Base-by-base conservation (phyloP, 1,284 basidiomycete species). In the Rhodotorula sp. region DNA sequence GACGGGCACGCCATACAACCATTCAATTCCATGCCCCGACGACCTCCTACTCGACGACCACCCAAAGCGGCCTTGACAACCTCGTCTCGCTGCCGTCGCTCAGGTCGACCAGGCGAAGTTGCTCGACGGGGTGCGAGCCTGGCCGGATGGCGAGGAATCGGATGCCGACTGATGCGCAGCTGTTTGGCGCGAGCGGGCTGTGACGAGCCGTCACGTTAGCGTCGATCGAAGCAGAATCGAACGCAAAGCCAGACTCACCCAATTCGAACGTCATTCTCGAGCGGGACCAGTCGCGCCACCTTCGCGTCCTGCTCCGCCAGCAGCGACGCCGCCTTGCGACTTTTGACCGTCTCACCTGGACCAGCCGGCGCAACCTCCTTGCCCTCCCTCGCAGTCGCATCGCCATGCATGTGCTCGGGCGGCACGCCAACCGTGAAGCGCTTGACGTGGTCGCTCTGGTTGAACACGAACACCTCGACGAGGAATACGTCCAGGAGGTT, bases 401-500 rank as follows among this genome's bases (percentile, higher is more conserved):
- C 54, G 24, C 6, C 44, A 11, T 46, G 30, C 7, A 6, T 26
- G n/a, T 5, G 46, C 6, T 13, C n/a, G 16, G 58, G 57, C 46
- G 67, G 67, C 2, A 70, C 66, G 2, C 71, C 68, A 2, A 74
- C 64, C 4, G 62, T 62, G 37, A 70, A 70, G 2, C 68, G 60
- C 52, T 63, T 62, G 18, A 68, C 68, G 28, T 40, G n/a, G 40
- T 57, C 64, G 30, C 58, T 62, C 4, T 62, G 62, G 50, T 74
- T 74, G 28, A 65, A 40, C 34, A 74, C 56, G 31, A 74, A 74
- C 8, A 74, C 66, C 50, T 74, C 66, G n/a, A 74, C 66, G 48
- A 74, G 60, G 59, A 74, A 74, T 20, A 74, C 71, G 50, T 74
- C 73, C n/a, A 74, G 66, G 3, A 72, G 31, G 50, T 71, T 69